These are phyloP conservation scores for Colletotrichum musae DNA, from an alignment of 2,329 filamentous ascomycete genomes.

Conservation along the genomic window DNA sequence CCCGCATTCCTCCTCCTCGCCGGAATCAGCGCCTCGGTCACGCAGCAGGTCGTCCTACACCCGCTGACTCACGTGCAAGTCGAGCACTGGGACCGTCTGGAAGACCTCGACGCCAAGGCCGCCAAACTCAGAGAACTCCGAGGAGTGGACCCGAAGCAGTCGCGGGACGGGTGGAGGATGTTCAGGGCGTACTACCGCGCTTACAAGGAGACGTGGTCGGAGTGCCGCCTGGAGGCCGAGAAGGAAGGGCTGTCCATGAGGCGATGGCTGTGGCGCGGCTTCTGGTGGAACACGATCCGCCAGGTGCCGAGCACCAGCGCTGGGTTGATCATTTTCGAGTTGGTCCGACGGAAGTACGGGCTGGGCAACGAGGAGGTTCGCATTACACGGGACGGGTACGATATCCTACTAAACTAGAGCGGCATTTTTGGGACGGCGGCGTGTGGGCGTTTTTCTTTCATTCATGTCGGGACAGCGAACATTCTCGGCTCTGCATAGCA, in stretches of 20 bases:
- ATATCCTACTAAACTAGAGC: slow-evolving; percentile 72
- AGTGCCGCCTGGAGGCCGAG: slow-evolving; percentile 71
- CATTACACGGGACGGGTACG: slow-evolving; percentile 79
- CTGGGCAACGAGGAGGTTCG: slow-evolving; percentile 72
- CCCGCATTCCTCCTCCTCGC: slow-evolving; percentile 79
- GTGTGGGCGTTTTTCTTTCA: too few relatives aligned
- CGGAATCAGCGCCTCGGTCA: slow-evolving; percentile 77
- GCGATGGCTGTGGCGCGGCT: slow-evolving; percentile 79
- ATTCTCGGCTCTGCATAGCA: slow-evolving; percentile 24
- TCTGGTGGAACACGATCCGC: slow-evolving; percentile 79
- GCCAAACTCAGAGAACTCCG: slow-evolving; percentile 58
- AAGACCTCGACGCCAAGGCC: slow-evolving; percentile 77
- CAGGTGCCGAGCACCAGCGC: slow-evolving; percentile 85
- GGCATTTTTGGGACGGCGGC: slow-evolving; percentile 20
- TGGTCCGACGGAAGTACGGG: slow-evolving; percentile 81
- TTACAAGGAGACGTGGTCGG: slow-evolving; percentile 76
- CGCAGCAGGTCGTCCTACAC: slow-evolving; percentile 79
- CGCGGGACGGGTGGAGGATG: slow-evolving; percentile 63
- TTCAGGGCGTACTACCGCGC: slow-evolving; percentile 78
- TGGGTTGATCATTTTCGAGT: slow-evolving; percentile 83
- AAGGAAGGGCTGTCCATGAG: slow-evolving; percentile 69
- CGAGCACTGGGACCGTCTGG: slow-evolving; percentile 80
- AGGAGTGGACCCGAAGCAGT: slow-evolving; percentile 50
- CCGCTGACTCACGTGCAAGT: slow-evolving; percentile 80
- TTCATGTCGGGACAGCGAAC: neutral